Evolutionary conservation across 352 stramenopile species (phyloP), one percentile per base, ranked within the genome.

Genomic region (Globisporangium radiosum): DNA sequence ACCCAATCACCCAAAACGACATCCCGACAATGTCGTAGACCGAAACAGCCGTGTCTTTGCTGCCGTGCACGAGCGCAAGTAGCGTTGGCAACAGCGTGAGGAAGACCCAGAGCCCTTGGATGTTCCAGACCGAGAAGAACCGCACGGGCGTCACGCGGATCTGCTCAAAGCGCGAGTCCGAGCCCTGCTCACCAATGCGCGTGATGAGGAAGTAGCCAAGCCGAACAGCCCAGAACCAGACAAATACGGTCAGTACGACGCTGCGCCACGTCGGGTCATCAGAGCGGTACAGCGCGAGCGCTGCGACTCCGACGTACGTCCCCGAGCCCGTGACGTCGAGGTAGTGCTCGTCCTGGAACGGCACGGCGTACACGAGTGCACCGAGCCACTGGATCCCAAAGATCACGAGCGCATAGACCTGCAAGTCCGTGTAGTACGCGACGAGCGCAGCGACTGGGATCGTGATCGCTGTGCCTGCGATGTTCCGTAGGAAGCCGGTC

Each of bases 21-120:
- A 44, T 44, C 7, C 40, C 40, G 40, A 44, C 40, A 13, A 44
- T 13, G 40, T 44, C 40, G 40, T 44, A 44, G 40, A 44, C 11
- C 7, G 7, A 52, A 11, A 85, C 59, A 7, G 57, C 49, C 13
- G 63, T 58, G 49, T 69, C 60, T 43, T 72, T 64, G 14, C 56
- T 61, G 8, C 65, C 65, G 57, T 85, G 73, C 45, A 63, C 70
- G 52, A 78, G 66, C 38, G 56, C 70, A 7, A 89, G 68, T 44
- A 88, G 65, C 59, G 90, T 70, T 2, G 82, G 73, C 48, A 92
- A 63, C 19, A 77, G 64, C 50, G 84, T 94, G 54, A 89, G 62
- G 54, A 94, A 78, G 17, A 84, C 74, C 84, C 84, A 94, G 36
- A 94, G 72, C 4, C 76, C 77, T 60, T 94, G 82, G 54, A 92